phyloP scores from a whole-genome alignment of 1,139 yeast genomes.

The Kluyveromyces marxianus region DNA sequence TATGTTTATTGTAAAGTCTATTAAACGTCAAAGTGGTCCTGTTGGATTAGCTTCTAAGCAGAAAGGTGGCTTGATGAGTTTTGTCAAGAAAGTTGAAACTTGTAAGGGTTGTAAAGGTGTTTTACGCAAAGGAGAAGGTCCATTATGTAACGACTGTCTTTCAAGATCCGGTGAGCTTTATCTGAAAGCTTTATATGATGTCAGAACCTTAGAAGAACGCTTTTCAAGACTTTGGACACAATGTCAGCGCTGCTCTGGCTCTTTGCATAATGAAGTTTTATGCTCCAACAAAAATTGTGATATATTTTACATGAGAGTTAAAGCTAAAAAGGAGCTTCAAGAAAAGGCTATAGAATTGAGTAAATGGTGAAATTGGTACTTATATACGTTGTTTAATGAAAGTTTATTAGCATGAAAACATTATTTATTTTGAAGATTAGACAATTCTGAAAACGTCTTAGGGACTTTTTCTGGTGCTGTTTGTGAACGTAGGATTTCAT shows the following conservation, averaged over 20 bases:
- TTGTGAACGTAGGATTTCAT: constrained; percentile 19
- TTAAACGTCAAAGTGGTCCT: constrained; percentile 41
- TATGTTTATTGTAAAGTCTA: constrained; percentile 51
- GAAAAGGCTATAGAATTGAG: constrained; percentile 61
- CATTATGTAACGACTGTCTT: constrained; percentile 75
- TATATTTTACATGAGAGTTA: constrained; percentile 93
- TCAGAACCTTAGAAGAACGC: constrained; percentile 73
- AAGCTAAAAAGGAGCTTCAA: constrained; percentile 80
- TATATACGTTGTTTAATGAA: background rate
- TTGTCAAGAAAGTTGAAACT: constrained; percentile 81
- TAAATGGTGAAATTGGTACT: constrained; percentile 39
- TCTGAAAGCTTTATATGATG: constrained; percentile 67
- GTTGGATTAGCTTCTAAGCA: constrained; percentile 20
- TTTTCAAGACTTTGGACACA: constrained; percentile 95
- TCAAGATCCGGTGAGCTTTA: constrained; percentile 70
- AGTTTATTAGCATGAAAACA: background rate
- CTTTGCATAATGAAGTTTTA: constrained; percentile 88
- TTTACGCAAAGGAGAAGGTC: constrained; percentile 62
- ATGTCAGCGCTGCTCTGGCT: constrained; percentile 96
- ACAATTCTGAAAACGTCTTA: constrained; percentile 29
- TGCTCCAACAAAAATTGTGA: constrained; percentile 97
- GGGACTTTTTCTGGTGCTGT: constrained; percentile 21
- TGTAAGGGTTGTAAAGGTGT: constrained; percentile 89
- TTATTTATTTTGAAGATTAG: constrained; percentile 9
- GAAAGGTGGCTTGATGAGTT: constrained; percentile 78